phyloP scores from a whole-genome alignment of 352 stramenopile genomes.

The Phytophthora quininea region DNA sequence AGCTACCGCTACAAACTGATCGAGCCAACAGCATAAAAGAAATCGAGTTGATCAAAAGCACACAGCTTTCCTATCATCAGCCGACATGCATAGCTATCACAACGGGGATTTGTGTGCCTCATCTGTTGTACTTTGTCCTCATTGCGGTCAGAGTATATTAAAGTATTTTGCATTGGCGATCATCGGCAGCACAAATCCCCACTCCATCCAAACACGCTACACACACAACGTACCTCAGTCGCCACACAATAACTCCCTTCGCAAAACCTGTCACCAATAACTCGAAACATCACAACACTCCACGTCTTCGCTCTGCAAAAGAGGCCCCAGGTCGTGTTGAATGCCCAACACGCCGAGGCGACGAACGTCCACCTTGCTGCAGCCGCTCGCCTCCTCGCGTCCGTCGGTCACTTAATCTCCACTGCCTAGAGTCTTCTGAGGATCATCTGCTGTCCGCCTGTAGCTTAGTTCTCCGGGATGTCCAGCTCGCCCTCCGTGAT shows the following conservation, averaged over 20 bases:
- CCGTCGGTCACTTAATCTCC: background rate
- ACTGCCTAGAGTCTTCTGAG: constrained; percentile 3
- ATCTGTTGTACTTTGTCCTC: constrained; percentile 62
- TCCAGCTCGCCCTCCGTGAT: constrained; percentile 98
- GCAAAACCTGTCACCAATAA: background rate
- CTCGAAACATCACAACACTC: constrained; percentile 8
- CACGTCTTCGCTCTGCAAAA: constrained; percentile 40
- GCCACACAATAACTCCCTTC: background rate
- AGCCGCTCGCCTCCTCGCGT: no score
- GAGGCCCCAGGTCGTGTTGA: constrained; percentile 38
- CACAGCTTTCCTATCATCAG: background rate
- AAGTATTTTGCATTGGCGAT: constrained; percentile 73
- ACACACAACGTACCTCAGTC: constrained; percentile 23
- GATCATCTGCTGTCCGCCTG: constrained; percentile 8
- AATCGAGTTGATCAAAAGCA: no score
- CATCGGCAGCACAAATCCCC: constrained; percentile 48
- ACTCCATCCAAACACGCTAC: constrained; percentile 1
- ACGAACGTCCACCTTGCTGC: background rate
- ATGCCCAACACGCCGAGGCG: constrained; percentile 8
- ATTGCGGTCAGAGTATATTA: constrained; percentile 85
- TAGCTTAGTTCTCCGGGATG: constrained; percentile 95
- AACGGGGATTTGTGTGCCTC: constrained; percentile 45
- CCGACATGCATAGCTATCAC: background rate
- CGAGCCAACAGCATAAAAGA: no score
- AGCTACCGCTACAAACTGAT: no score